Evolutionary conservation across 352 stramenopile genomes (phyloP), one percentile per base, ranked within the genome.

Genomic region (Globisporangium spinosum): DNA sequence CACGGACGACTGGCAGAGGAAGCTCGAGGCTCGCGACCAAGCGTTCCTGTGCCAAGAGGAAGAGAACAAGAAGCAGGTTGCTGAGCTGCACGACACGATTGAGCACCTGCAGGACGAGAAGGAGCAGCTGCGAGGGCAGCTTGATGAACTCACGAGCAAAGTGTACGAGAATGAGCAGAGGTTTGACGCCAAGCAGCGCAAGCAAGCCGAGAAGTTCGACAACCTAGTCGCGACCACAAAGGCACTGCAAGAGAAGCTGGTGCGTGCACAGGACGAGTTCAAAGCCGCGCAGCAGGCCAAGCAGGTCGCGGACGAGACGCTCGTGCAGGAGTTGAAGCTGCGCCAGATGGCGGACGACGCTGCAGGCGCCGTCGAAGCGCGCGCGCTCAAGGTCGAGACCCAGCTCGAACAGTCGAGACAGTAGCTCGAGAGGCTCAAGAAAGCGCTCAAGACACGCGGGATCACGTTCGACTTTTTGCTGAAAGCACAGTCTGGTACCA

Each of bases 391-490:
- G 55, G 22, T 54, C 8, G 71, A 84, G 25, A 29, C 43, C 1
- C 72, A 85, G 43, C 70, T 87, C 22, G 59, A 59, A 13, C 54
- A 78, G 3, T 65, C 73, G 23, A 59, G 49, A 45, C 45, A 64
- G 29, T 77, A 86, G 25, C 64, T 89, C 15, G 71, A 63, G 40
- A 64, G 73, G 20, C 38, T 90, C 5, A 79, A 88, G 58, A 74
- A 73, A 3, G 80, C 80, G 15, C 78, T 90, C 27, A 71, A 79
- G 67, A 77, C 77, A n/a, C 83, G 83, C 15, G 82, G 82, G 2
- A 86, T 90, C 68, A 86, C 82, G n/a, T 74, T 85, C 55, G 82
- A 87, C n/a, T 90, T 80, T 49, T 40, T 90, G 25, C 58, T 90
- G 22, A 89, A 80, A 23, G 23, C 58, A 9, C 49, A 27, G 8